phyloP scores from a whole-genome alignment of 371 early-diverging fungal genomes.

The Funneliformis caledonium region DNA sequence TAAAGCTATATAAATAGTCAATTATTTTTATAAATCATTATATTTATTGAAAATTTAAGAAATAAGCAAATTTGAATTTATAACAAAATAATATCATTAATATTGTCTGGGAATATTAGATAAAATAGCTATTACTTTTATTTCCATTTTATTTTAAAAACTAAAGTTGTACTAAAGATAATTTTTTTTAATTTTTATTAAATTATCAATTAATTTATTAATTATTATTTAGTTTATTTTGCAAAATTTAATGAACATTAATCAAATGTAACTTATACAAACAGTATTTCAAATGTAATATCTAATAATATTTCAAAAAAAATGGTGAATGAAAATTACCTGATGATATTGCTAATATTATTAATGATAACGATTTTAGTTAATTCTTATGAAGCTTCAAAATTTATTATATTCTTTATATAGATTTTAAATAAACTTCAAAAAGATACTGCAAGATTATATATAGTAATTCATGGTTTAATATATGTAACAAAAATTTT shows the following conservation, averaged over 20 bases:
- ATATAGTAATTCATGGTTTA: conserved; percentile 28
- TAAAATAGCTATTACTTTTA: conserved; percentile 24
- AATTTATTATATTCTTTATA: conserved; percentile 26
- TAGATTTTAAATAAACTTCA: conserved; percentile 24
- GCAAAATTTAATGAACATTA: neutral
- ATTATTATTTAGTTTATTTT: neutral
- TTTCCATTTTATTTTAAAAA: conserved; percentile 10
- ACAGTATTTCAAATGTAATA: neutral
- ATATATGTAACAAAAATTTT: neutral
- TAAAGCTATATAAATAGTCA: conserved; percentile 15
- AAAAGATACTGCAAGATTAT: neutral
- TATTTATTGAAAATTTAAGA: neutral
- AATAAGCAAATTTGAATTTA: conserved; percentile 12
- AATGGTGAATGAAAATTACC: conserved; percentile 10
- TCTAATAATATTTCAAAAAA: neutral
- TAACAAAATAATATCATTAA: conserved; percentile 1
- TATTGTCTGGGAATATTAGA: neutral
- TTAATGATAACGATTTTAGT: conserved; percentile 8
- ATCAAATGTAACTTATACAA: neutral
- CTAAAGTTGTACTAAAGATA: neutral
- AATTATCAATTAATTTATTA: neutral
- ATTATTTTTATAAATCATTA: conserved; percentile 9
- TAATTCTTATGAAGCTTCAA: neutral
- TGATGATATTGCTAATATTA: conserved; percentile 15
- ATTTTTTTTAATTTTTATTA: neutral